Base-by-base conservation (phyloP, 2,329 filamentous ascomycete species). In the Botrytis elliptica region DNA sequence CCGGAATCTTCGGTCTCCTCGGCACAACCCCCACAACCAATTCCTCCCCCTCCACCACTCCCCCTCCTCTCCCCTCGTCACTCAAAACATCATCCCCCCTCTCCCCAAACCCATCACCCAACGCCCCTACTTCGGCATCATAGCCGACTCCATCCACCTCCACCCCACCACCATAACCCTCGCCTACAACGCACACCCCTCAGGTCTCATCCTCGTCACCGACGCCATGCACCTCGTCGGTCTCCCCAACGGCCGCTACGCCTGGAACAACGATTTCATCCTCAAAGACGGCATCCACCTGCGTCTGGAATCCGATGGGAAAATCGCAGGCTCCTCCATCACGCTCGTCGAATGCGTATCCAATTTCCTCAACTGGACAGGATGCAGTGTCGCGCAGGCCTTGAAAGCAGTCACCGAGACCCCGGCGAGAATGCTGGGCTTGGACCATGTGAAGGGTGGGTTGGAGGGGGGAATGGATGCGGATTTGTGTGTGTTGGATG, bases 201-300 rank as follows among this genome's bases (percentile, higher is more conserved):
- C 91, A 7, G 95, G 95, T 0, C 91, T 96, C 79, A 92, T 97
- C 75, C 88, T 98, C 9, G 94, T 98, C 63, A 97, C 95, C 0
- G 95, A 98, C 82, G 94, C 94, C 8, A 97, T 97, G 93, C 91
- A 93, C 77, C 87, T 97, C 25, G 91, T 93, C 33, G 95, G 95
- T 0, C 85, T 97, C 71, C 92, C 92, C 0, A 94, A 97, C 79
- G 95, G 95, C 4, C 87, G 89, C 3, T 97, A 97, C 81, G 88
- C 91, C 75, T 95, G 90, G 8, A 97, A 97, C 78, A 89, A 89
- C 10, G 86, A 88, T 73, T 83, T 84, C 52, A 89, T 92, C 76
- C 83, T 92, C 74, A 95, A 95, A 84, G 88, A 88, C 69, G 94
- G 94, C 0, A 85, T 89, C 0, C 86, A 91, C 72, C 83, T 98